Evolutionary conservation across 1,284 basidiomycete species (phyloP).

Genomic region (Fomitiporia mediterranea): DNA sequence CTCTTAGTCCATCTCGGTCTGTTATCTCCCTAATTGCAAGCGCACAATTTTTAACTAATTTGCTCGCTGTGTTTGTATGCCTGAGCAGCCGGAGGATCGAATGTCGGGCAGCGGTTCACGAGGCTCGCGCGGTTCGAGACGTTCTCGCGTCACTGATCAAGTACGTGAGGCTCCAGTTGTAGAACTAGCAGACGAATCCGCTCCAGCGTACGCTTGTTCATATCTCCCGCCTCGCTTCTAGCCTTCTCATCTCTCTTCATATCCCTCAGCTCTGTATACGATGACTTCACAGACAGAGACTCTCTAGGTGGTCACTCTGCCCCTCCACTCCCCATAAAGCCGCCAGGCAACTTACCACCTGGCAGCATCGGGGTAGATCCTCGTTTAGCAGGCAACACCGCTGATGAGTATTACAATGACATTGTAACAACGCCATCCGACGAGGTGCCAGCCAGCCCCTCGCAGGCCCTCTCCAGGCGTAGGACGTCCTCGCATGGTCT

Average conservation of each 20-base stretch:
- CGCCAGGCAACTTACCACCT: not conserved
- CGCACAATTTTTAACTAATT: too few relatives aligned
- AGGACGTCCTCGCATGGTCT: slow-evolving; percentile 11
- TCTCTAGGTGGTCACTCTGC: not conserved
- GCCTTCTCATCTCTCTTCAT: not conserved
- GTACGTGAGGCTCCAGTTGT: too few relatives aligned
- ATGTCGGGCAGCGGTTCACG: slow-evolving; percentile 1
- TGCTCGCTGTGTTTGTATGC: not conserved
- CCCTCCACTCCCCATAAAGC: slow-evolving; percentile 3
- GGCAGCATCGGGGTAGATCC: not conserved
- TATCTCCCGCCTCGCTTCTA: not conserved
- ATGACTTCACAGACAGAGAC: not conserved
- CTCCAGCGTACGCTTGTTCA: not conserved
- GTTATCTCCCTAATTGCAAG: not conserved
- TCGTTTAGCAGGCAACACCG: slow-evolving; percentile 7
- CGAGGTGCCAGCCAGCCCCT: not conserved
- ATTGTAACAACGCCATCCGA: not conserved
- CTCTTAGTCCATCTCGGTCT: not conserved
- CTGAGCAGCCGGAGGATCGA: not conserved
- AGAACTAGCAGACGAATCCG: not conserved
- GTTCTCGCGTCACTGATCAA: slow-evolving; percentile 7
- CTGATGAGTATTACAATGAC: slow-evolving; percentile 11
- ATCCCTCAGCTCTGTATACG: not conserved
- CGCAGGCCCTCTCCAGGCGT: slow-evolving; percentile 7
- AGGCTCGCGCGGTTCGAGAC: slow-evolving; percentile 2